These are phyloP conservation scores for Chlamydomonas reinhardtii DNA, from an alignment of 163 green algal species.

Conservation along the genomic window DNA sequence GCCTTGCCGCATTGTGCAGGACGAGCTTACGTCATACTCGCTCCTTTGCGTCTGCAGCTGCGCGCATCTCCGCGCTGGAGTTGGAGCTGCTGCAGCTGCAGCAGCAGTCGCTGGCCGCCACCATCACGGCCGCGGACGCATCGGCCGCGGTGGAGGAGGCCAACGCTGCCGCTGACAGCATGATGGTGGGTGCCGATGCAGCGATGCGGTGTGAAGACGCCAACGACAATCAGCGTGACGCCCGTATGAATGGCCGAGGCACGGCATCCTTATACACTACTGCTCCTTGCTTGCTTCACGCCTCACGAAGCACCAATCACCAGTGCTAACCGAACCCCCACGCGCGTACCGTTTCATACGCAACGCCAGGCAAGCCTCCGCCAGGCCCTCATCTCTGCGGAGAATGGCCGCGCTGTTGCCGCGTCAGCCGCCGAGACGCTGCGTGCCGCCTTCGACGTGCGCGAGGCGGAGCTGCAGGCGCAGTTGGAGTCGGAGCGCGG, in stretches of 20 bases:
- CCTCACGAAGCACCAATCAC: too few species aligned
- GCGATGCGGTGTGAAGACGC: too few species aligned
- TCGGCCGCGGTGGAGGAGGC: background rate
- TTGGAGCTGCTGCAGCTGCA: background rate
- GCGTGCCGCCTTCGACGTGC: background rate
- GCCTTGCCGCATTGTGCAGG: too few species aligned
- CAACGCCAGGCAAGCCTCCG: background rate
- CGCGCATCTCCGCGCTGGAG: background rate
- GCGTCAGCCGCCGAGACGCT: background rate
- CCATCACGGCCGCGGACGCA: background rate
- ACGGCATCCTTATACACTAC: too few species aligned
- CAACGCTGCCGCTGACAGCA: background rate
- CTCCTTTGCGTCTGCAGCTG: background rate
- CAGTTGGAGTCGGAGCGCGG: slow-evolving; percentile 20
- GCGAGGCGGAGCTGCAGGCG: slow-evolving; percentile 16
- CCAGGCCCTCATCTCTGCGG: background rate
- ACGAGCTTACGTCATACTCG: too few species aligned
- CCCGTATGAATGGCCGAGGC: too few species aligned
- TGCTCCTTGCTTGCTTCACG: too few species aligned
- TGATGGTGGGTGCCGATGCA: background rate
- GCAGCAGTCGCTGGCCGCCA: background rate
- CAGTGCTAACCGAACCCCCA: too few species aligned
- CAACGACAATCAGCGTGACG: too few species aligned
- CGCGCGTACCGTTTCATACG: too few species aligned
- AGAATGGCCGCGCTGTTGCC: background rate